Evolutionary conservation across 495 filamentous ascomycete species (phyloP).

Genomic region (Annulohypoxylon stygium): DNA sequence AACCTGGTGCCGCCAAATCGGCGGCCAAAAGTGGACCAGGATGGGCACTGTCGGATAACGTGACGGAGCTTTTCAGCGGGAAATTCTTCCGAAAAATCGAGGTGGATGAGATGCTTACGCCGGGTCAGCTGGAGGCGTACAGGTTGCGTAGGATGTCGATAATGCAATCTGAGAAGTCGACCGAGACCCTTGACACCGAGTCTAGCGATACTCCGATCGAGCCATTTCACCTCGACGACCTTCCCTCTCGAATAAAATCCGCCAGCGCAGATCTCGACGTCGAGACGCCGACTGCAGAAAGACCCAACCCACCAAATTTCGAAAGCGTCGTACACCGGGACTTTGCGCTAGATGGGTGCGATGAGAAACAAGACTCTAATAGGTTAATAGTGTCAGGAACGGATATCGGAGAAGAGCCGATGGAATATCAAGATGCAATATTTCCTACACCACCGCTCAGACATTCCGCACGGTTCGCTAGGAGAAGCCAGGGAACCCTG

Average conservation of each 20-base stretch:
- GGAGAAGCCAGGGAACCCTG: conserved; percentile 48
- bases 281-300: conserved; percentile 34
- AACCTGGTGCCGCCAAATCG: conserved; percentile 50
- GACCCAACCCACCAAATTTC: conserved; percentile 11
- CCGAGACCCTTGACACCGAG: conserved; percentile 49
- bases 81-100: conserved; percentile 61
- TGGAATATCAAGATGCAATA: conserved; percentile 32
- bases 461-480: conserved; percentile 40
- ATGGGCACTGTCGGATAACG: conserved; percentile 64
- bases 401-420: conserved; percentile 41
- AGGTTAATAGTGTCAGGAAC: conserved; percentile 17
- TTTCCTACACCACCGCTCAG: conserved; percentile 52
- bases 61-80: conserved; percentile 61
- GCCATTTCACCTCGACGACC: conserved; percentile 55
- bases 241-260: conserved; percentile 47
- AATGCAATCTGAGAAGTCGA: conserved; percentile 41
- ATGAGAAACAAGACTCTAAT: conserved; percentile 23
- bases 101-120: conserved; percentile 66
- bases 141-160: conserved; percentile 53
- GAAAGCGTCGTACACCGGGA: conserved; percentile 32
- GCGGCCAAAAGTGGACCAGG: conserved; percentile 50
- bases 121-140: conserved; percentile 55
- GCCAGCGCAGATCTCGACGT: conserved; percentile 40
- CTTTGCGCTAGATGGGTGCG: conserved; percentile 27
- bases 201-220: conserved; percentile 52